Evolutionary conservation across 805 yeast species (phyloP).

Genomic region (Cyberlindnera veronae): DNA sequence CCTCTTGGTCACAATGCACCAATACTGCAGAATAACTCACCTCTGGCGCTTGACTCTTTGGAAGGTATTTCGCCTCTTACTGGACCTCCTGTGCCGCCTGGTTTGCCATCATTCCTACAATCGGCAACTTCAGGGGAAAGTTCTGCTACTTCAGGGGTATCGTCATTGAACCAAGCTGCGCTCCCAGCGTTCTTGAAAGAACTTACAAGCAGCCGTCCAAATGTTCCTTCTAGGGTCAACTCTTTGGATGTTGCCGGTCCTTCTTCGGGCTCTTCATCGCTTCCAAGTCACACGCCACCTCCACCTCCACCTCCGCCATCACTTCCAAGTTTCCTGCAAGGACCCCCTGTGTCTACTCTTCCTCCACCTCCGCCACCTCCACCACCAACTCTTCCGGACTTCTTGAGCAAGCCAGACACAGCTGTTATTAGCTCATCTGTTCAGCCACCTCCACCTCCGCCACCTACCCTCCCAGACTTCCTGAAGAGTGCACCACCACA

Average conservation of each 20-base stretch:
- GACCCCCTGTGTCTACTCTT: background rate
- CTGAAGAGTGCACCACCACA: background rate
- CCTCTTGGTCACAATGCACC: background rate
- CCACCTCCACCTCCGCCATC: background rate
- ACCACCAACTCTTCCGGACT: slow-evolving; percentile 27
- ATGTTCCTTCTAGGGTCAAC: too few species aligned
- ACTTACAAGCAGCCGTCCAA: too few species aligned
- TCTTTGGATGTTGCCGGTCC: too few species aligned
- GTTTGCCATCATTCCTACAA: too few species aligned
- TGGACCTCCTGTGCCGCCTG: background rate
- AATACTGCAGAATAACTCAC: too few species aligned
- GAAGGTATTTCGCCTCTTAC: too few species aligned
- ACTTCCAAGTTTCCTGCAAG: background rate
- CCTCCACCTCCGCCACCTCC: slow-evolving; percentile 26
- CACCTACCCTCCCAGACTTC: slow-evolving; percentile 30
- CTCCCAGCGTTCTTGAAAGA: background rate
- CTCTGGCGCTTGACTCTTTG: too few species aligned
- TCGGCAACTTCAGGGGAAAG: too few species aligned
- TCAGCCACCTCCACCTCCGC: slow-evolving; percentile 31
- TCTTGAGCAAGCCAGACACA: slow-evolving; percentile 3
- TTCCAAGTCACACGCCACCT: too few species aligned
- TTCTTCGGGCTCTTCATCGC: too few species aligned
- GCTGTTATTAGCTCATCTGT: background rate
- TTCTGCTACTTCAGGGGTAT: too few species aligned
- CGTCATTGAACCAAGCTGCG: too few species aligned